Base-by-base conservation (phyloP, 371 early-diverging fungal species). In the Lichtheimia ramosa region DNA sequence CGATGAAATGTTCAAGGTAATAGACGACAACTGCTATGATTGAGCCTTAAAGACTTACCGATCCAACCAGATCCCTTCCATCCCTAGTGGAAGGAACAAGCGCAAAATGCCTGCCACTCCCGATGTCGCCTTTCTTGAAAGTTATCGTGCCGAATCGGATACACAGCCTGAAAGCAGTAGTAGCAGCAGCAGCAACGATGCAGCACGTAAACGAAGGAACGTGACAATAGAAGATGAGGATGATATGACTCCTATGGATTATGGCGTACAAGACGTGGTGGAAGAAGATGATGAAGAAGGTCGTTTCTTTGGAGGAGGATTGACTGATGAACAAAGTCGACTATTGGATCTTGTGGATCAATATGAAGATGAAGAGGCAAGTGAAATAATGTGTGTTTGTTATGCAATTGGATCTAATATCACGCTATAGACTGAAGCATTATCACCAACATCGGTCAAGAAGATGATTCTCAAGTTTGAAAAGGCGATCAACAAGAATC, bases 301-400 rank as follows among this genome's bases (percentile, higher is more conserved):
- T 15, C 84, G 95, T 0, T 94, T 95, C 63, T 91, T 89, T 79
- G 92, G 90, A 8, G 93, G 90, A 68, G 97, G 96, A 7, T 80
- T 95, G 58, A 86, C 88, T 1, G 84, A 77, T 1, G 83, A 90
- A 48, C 91, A 95, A 66, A 87, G 89, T 63, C 77, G 75, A 52
- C 86, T 96, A 34, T 68, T 91, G 42, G 89, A 89, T 59, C 81
- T 93, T 57, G 94, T 96, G 12, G 95, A 96, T 64, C 82, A 90
- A 16, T 88, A 83, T 48, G 95, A 94, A 56, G 87, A 84, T 20
- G 87, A 92, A 25, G 85, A 89, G 73, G 85, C 83, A 61, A 42
- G 46, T 20, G 3, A 25, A 28, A 46, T 27, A 27, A 27, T 34
- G 8, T 2, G 8, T 34, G 34, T 8, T 8, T 2, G 10, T 8